Evolutionary conservation across 176 grass and related monocot genomes (phyloP), one percentile per base, ranked within the genome.

Genomic region (Secale cereale): DNA sequence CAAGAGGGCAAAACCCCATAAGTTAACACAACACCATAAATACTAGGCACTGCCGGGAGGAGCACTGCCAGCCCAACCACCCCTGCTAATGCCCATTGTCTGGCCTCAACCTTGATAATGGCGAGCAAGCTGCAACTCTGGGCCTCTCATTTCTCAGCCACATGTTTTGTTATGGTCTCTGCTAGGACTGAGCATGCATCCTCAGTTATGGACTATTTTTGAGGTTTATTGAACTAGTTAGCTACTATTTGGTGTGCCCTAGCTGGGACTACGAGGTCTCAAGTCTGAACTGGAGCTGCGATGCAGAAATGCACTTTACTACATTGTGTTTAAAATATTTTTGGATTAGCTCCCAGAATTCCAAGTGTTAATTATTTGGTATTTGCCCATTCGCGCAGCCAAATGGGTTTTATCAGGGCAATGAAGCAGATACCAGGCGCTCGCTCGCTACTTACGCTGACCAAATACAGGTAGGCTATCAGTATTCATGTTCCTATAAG

Each of bases 401-500:
- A 6, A 98, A 98, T 86, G 95, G 89, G 86, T 98, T 84, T 85
- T 85, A 93, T 84, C 92, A 98, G 62, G 95, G 95, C 70, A 94
- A 76, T 69, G 84, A 94, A 93, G 89, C 78, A 80, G 88, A 91
- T 81, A 98, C 70, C 19, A 87, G 88, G 71, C 30, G 17, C 15
- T 73, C 88, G 16, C 90, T 98, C 31, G 92, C 91, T 61, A 64
- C 86, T 70, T 98, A 78, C 45, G 77, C 92, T 41, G 92, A 98
- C 45, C 89, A 94, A 72, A 98, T 98, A 88, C 89, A 98, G 91
- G 95, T 98, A 79, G 31, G 43, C 20, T 82, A 40, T 81, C 32
- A 52, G 60, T 87, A 79, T 74, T 90, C 78, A 59, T 88, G 31
- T 67, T 80, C n/a, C 54, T 48, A 84, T 39, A 83, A 35, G 3